These are phyloP conservation scores for Carex parvula DNA, from an alignment of 176 grass and related monocot species.

Conservation along the genomic window DNA sequence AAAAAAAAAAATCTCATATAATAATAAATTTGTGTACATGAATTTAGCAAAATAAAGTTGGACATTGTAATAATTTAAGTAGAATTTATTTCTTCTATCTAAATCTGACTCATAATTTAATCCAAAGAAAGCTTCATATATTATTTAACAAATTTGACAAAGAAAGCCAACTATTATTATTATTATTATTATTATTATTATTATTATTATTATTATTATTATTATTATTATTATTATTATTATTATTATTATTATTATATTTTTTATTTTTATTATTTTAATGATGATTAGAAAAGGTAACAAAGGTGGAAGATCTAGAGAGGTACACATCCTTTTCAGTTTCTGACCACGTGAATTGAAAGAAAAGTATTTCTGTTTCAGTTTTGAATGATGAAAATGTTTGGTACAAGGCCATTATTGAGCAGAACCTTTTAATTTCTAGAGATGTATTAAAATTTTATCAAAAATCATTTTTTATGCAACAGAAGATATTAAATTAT, in stretches of 20 bases:
- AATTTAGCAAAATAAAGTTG: too few relatives aligned
- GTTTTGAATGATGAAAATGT: background rate
- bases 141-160: background rate
- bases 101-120: too few relatives aligned
- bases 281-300: background rate
- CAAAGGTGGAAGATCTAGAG: background rate
- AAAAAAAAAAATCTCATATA: too few relatives aligned
- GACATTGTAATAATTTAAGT: too few relatives aligned
- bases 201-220: background rate
- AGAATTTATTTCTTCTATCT: too few relatives aligned
- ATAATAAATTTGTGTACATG: too few relatives aligned
- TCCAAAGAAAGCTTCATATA: background rate
- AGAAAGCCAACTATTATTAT: background rate
- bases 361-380: conserved; percentile 14
- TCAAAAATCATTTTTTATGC: too few relatives aligned
- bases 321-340: background rate
- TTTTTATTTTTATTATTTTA: too few relatives aligned
- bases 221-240: background rate
- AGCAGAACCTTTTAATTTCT: background rate
- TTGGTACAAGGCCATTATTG: background rate
- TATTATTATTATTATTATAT: background rate
- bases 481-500: too few relatives aligned
- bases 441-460: too few relatives aligned
- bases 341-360: conserved; percentile 28
- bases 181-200: background rate